Percentiles rank a stretch among this genome's conserved stretches.
Conservation (phyloP, 2,329 filamentous ascomycete genomes). For the Cytospora mali region DNA sequence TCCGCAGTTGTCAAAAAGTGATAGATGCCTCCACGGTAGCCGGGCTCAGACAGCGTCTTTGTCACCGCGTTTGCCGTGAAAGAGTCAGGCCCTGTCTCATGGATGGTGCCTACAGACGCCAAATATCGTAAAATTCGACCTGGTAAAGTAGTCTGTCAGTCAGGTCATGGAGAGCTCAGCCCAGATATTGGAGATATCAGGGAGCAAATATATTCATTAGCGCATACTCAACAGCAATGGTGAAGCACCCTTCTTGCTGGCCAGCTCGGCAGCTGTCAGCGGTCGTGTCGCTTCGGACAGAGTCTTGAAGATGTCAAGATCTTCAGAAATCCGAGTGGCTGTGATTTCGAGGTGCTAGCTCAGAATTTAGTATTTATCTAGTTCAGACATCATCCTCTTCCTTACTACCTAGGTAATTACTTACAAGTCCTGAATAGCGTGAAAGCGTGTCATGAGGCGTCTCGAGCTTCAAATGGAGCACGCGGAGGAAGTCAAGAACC, state of each 20-base stretch:
- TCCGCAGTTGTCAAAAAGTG: constrained; percentile 30
- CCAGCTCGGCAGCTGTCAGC: constrained; percentile 1
- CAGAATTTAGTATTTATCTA: background rate
- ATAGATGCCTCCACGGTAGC: constrained; percentile 29
- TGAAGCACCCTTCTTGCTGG: constrained; percentile 2
- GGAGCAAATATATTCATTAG: background rate
- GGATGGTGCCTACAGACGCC: constrained; percentile 10
- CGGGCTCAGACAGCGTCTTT: constrained; percentile 21
- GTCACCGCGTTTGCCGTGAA: constrained; percentile 24
- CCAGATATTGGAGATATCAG: no score
- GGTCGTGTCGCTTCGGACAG: background rate
- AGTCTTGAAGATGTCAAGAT: constrained; percentile 10
- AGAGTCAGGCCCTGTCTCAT: constrained; percentile 16
- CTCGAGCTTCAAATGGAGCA: constrained; percentile 26
- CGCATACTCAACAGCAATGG: constrained; percentile 4
- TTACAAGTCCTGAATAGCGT: constrained; percentile 8
- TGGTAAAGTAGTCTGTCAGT: background rate
- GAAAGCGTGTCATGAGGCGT: constrained; percentile 27
- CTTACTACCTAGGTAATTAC: background rate
- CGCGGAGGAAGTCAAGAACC: constrained; percentile 21
- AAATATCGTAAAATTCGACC: constrained; percentile 15
- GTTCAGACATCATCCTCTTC: background rate
- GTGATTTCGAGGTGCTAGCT: constrained; percentile 11
- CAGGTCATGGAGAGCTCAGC: no score
- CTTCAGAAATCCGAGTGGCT: background rate